phyloP scores from a whole-genome alignment of 2,329 filamentous ascomycete genomes.

The Cordyceps cateniannulata region DNA sequence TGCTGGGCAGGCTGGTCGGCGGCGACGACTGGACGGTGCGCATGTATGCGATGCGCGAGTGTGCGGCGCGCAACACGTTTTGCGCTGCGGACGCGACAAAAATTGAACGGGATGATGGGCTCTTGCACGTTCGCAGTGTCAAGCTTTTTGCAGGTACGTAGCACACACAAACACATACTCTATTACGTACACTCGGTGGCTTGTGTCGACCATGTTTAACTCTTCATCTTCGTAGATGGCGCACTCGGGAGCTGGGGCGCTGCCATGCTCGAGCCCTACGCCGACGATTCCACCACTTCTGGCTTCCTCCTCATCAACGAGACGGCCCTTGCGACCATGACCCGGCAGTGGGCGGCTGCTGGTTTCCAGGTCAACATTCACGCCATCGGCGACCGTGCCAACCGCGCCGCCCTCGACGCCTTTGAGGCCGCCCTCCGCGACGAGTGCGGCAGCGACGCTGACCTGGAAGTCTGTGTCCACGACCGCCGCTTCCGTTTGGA shows the following conservation, averaged over 20 bases:
- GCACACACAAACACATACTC: not conserved
- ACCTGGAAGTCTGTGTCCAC: slow-evolving; percentile 45
- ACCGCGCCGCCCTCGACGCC: slow-evolving; percentile 57
- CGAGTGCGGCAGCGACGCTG: slow-evolving; percentile 38
- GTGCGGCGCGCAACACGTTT: slow-evolving; percentile 55
- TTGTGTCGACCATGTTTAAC: not conserved
- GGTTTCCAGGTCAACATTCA: slow-evolving; percentile 67
- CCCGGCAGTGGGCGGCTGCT: slow-evolving; percentile 50
- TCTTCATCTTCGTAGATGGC: slow-evolving; percentile 42
- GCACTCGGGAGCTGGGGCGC: slow-evolving; percentile 67
- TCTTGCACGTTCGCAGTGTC: slow-evolving; percentile 54
- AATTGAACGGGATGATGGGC: slow-evolving; percentile 38
- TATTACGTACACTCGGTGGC: not conserved
- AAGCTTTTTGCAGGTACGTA: slow-evolving; percentile 60
- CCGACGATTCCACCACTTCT: slow-evolving; percentile 52
- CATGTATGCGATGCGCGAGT: slow-evolving; percentile 65
- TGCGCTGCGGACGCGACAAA: slow-evolving; percentile 46
- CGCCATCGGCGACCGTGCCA: slow-evolving; percentile 65
- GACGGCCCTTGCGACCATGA: slow-evolving; percentile 47
- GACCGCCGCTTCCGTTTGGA: slow-evolving; percentile 59
- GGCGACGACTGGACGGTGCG: slow-evolving; percentile 51
- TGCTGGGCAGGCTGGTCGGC: slow-evolving; percentile 47
- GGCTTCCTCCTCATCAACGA: slow-evolving; percentile 63
- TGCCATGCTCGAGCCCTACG: slow-evolving; percentile 64
- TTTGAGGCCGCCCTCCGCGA: slow-evolving; percentile 50